A percentile compares a stretch with the other conserved stretches of the same genome.
Evolutionary conservation across 2,329 filamentous ascomycete genomes (phyloP).

Genomic region (Fusarium dlaminii): DNA sequence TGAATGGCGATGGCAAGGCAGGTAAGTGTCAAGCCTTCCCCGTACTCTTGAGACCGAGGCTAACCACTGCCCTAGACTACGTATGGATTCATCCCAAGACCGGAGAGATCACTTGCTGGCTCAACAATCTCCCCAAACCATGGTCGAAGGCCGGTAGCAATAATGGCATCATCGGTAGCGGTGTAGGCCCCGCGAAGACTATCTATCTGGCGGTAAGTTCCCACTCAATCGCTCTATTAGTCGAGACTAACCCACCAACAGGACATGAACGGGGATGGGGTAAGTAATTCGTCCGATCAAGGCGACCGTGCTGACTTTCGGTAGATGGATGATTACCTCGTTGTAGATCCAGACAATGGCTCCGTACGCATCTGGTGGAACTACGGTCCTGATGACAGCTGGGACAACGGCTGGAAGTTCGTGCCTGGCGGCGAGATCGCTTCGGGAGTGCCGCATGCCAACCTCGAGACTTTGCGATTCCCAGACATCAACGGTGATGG

Average conservation of each 20-base stretch:
- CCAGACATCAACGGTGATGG: constrained; percentile 43
- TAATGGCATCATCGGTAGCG: constrained; percentile 1
- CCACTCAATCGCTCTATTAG: fast-evolving
- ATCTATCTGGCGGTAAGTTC: constrained; percentile 3
- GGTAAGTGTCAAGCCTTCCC: not conserved
- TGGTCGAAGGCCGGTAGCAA: constrained; percentile 5
- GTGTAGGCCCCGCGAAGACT: not conserved
- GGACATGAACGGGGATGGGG: constrained; percentile 8
- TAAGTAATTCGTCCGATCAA: not conserved
- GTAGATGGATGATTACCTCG: not conserved
- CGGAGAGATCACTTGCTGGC: not conserved
- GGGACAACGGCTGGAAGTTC: constrained; percentile 8
- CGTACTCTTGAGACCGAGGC: fast-evolving
- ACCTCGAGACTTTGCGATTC: constrained; percentile 35
- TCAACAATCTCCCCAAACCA: not conserved
- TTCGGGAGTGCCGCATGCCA: constrained; percentile 37
- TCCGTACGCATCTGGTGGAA: constrained; percentile 12
- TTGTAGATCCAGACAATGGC: not conserved
- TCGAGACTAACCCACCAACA: not conserved
- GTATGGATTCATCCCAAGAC: constrained; percentile 6
- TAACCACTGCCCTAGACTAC: not conserved
- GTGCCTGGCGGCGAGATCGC: constrained; percentile 37
- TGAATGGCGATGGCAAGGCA: constrained; percentile 12
- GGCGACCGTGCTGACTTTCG: fast-evolving
- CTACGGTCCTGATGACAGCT: not conserved